Evolutionary conservation across 2,329 filamentous ascomycete species (phyloP).

Genomic region (Pseudogymnoascus sp.): DNA sequence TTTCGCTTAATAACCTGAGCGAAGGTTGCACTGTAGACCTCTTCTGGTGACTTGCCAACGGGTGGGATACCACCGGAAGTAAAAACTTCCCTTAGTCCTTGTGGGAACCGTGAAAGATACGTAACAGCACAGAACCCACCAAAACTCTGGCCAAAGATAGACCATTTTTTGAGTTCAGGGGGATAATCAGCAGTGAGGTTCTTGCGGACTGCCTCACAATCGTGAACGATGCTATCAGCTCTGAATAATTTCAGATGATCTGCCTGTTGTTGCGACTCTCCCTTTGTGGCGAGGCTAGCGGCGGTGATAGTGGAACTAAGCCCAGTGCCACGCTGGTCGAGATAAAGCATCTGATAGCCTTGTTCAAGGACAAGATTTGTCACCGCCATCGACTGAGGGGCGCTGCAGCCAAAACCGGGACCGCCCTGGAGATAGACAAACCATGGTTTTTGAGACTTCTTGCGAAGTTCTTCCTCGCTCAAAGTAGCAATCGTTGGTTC

Average conservation of each 20-base stretch:
- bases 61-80: slow-evolving; percentile 78
- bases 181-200: slow-evolving; percentile 64
- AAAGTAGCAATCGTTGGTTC: slow-evolving; percentile 42
- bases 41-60: slow-evolving; percentile 59
- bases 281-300: slow-evolving; percentile 57
- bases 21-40: slow-evolving; percentile 68
- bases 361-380: slow-evolving; percentile 64
- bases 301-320: slow-evolving; percentile 73
- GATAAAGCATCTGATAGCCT: slow-evolving; percentile 75
- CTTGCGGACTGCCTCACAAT: slow-evolving; percentile 77
- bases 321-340: slow-evolving; percentile 90
- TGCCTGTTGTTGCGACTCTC: slow-evolving; percentile 59
- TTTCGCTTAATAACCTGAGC: slow-evolving; percentile 64
- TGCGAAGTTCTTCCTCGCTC: slow-evolving; percentile 28
- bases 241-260: slow-evolving; percentile 78
- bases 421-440: slow-evolving; percentile 78
- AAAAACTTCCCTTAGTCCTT: slow-evolving; percentile 74
- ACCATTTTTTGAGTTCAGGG: slow-evolving; percentile 67
- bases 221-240: slow-evolving; percentile 81
- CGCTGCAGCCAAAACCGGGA: slow-evolving; percentile 67
- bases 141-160: slow-evolving; percentile 82
- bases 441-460: slow-evolving; percentile 47
- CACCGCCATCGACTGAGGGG: slow-evolving; percentile 65
- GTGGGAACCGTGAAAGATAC: slow-evolving; percentile 73
- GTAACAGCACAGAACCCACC: slow-evolving; percentile 80